These are phyloP conservation scores for Arctium lappa DNA, from an alignment of 129 eudicot species.

Conservation along the genomic window DNA sequence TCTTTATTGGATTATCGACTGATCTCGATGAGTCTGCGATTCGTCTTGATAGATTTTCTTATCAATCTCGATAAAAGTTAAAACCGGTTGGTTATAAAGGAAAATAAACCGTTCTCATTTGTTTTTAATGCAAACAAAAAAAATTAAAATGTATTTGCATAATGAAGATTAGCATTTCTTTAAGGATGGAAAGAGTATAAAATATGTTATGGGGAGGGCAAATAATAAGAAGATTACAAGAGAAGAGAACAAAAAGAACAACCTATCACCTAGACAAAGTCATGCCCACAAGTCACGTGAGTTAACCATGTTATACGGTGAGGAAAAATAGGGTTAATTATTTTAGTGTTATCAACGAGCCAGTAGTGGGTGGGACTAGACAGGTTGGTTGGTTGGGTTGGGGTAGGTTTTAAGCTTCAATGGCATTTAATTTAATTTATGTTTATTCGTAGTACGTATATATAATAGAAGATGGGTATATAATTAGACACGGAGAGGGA, in stretches of 20 bases:
- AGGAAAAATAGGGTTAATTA: constrained; percentile 39
- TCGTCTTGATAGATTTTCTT: no score
- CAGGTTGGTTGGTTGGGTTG: constrained; percentile 26
- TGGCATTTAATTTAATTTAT: constrained; percentile 16
- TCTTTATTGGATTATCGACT: no score
- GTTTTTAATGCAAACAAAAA: background rate
- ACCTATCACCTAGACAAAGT: constrained; percentile 41
- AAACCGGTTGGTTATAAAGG: no score
- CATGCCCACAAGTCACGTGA: constrained; percentile 69
- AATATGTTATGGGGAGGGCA: constrained; percentile 15
- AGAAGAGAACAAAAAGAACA: constrained; percentile 53
- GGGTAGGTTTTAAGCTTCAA: constrained; percentile 29
- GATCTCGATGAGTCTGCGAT: no score
- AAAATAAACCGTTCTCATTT: constrained; percentile 15
- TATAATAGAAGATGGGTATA: constrained; percentile 41
- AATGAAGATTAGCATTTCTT: background rate
- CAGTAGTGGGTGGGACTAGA: constrained; percentile 37
- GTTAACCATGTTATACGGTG: constrained; percentile 55
- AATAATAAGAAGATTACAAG: constrained; percentile 27
- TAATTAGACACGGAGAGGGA: constrained; percentile 83
- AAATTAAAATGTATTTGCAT: background rate
- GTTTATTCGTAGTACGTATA: constrained; percentile 20
- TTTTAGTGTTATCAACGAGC: constrained; percentile 22
- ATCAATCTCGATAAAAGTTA: no score
- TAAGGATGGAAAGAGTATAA: constrained; percentile 11